These are phyloP conservation scores for Boletus subcaerulescens DNA, from an alignment of 768 basidiomycete species.

Conservation along the genomic window DNA sequence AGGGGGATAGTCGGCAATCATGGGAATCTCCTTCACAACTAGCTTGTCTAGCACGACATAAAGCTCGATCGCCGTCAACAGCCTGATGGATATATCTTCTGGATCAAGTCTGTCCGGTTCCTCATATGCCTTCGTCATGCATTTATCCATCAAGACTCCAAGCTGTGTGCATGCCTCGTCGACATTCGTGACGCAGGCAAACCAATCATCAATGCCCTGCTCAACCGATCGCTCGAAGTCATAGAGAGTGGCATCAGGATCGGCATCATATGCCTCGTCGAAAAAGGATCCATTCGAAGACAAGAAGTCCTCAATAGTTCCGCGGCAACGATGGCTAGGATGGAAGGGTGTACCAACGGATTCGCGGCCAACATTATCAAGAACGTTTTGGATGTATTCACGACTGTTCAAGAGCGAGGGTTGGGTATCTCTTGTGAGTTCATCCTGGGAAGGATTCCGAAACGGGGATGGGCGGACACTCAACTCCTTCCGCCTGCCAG, in stretches of 20 bases:
- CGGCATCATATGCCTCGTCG: neutral
- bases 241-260: conserved; percentile 23
- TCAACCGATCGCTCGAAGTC: conserved; percentile 38
- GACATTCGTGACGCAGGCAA: conserved; percentile 6
- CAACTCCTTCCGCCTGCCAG: neutral
- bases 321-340: neutral
- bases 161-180: conserved; percentile 11
- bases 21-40: neutral
- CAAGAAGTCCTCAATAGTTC: conserved; percentile 15
- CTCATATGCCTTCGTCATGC: conserved; percentile 18
- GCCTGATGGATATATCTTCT: conserved; percentile 38
- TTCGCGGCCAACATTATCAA: neutral
- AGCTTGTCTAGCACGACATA: conserved; percentile 34
- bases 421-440: neutral
- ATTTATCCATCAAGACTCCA: conserved; percentile 18
- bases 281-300: conserved; percentile 12
- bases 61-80: conserved; percentile 35
- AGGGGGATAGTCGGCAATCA: conserved; percentile 19
- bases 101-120: conserved; percentile 17
- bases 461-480: neutral
- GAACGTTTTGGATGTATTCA: neutral
- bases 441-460: neutral
- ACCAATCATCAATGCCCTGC: conserved; percentile 33
- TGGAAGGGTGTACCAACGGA: neutral
- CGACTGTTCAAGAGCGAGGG: neutral